These are phyloP conservation scores for Kodamaea hsintzibuensis DNA, from an alignment of 805 yeast species.

Conservation along the genomic window DNA sequence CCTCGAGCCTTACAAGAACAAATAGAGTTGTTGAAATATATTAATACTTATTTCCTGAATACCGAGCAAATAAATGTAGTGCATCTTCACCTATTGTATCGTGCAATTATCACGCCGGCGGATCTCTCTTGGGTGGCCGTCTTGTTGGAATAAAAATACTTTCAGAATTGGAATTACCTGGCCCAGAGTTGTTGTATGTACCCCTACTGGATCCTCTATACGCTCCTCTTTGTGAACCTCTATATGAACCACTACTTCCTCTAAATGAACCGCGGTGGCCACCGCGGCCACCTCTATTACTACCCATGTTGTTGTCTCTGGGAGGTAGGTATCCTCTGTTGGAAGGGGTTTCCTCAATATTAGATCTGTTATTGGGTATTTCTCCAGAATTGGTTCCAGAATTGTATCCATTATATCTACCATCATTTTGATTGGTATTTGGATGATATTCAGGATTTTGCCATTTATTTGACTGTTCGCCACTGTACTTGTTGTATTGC, in stretches of 20 bases:
- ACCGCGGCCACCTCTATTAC: background rate
- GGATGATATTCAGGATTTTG: background rate
- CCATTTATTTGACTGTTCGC: background rate
- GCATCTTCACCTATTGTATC: background rate
- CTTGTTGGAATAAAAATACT: slow-evolving; percentile 18
- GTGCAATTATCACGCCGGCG: background rate
- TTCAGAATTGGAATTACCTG: background rate
- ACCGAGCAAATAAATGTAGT: background rate
- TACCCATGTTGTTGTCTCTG: background rate
- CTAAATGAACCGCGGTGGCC: background rate
- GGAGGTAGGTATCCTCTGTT: background rate
- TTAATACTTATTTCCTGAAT: background rate
- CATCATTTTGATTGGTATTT: background rate
- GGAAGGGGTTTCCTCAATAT: background rate
- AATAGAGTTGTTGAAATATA: background rate
- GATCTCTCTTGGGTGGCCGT: slow-evolving; percentile 9
- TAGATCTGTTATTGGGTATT: background rate
- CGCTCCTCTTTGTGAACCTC: background rate
- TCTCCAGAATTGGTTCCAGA: background rate
- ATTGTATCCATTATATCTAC: background rate
- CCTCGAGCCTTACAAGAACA: slow-evolving; percentile 2
- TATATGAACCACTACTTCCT: background rate
- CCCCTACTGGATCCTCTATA: background rate
- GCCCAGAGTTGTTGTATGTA: background rate
- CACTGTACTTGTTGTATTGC: background rate